A percentile compares a stretch with the other conserved stretches of the same genome.
Evolutionary conservation across 106 monocot species (phyloP).

Genomic region (Iris macrosiphon): DNA sequence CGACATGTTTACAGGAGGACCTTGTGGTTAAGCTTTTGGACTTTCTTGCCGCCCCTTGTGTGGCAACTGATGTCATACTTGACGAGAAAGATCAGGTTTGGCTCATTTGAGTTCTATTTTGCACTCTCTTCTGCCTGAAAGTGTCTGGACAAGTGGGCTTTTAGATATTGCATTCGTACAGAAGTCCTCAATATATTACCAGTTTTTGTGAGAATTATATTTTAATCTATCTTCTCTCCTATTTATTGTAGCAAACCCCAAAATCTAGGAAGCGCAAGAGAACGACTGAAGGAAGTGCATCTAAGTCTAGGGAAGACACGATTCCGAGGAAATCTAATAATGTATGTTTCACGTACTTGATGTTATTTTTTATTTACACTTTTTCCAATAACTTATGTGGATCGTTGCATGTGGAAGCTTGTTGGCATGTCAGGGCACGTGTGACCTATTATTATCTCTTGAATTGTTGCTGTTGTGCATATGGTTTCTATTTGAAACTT

Average conservation of each 20-base stretch:
- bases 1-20: conserved; percentile 53
- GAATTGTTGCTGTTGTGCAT: background rate
- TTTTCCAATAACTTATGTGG: background rate
- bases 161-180: background rate
- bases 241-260: background rate
- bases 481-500: too few species aligned
- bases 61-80: conserved; percentile 33
- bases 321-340: background rate
- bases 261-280: conserved; percentile 13
- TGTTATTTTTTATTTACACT: background rate
- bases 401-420: background rate
- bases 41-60: conserved; percentile 59
- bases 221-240: conserved; percentile 4
- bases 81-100: conserved; percentile 55
- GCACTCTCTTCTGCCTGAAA: background rate
- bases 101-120: background rate
- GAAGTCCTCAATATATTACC: background rate
- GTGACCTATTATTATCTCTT: too few species aligned
- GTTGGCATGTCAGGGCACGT: too few species aligned
- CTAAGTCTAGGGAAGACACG: conserved; percentile 7
- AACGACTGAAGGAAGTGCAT: background rate
- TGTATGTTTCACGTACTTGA: background rate
- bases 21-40: conserved; percentile 47
- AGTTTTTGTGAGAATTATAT: background rate
- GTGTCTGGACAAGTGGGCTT: background rate